Evolutionary conservation across 768 basidiomycete genomes (phyloP).

Genomic region (Amanita muscaria): DNA sequence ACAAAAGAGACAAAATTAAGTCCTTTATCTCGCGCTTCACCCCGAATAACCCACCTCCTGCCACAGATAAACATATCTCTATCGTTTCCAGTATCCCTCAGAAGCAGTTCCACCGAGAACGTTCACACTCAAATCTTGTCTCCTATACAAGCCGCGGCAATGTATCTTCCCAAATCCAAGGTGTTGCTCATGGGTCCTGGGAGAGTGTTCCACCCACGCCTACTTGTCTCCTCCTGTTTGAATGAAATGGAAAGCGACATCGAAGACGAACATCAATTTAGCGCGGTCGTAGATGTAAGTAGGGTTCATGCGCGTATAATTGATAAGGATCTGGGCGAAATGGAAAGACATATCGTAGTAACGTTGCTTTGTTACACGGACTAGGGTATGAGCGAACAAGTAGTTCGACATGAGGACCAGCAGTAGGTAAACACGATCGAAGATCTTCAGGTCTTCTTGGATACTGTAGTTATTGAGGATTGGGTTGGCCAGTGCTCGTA

Average conservation of each 20-base stretch:
- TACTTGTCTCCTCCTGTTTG: background rate
- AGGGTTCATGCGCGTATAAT: too few species aligned
- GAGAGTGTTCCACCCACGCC: slow-evolving; percentile 7
- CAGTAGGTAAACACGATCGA: too few species aligned
- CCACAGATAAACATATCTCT: background rate
- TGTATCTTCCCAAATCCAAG: background rate
- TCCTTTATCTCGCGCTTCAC: slow-evolving; percentile 5
- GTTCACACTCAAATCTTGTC: background rate
- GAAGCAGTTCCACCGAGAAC: background rate
- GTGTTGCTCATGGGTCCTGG: slow-evolving; percentile 4
- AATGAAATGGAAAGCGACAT: background rate
- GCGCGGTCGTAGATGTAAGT: too few species aligned
- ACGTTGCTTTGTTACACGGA: too few species aligned
- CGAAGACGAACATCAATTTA: background rate
- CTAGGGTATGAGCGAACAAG: too few species aligned
- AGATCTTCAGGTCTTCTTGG: too few species aligned
- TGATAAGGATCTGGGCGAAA: too few species aligned
- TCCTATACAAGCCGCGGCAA: background rate
- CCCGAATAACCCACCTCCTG: background rate
- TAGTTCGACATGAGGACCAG: too few species aligned
- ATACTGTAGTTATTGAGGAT: too few species aligned
- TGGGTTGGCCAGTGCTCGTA: too few species aligned
- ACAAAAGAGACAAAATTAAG: slow-evolving; percentile 2
- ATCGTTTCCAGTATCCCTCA: background rate
- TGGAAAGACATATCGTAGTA: too few species aligned